Evolutionary conservation across 2,329 filamentous ascomycete genomes (phyloP).

Genomic region (Aureobasidium mangrovei): DNA sequence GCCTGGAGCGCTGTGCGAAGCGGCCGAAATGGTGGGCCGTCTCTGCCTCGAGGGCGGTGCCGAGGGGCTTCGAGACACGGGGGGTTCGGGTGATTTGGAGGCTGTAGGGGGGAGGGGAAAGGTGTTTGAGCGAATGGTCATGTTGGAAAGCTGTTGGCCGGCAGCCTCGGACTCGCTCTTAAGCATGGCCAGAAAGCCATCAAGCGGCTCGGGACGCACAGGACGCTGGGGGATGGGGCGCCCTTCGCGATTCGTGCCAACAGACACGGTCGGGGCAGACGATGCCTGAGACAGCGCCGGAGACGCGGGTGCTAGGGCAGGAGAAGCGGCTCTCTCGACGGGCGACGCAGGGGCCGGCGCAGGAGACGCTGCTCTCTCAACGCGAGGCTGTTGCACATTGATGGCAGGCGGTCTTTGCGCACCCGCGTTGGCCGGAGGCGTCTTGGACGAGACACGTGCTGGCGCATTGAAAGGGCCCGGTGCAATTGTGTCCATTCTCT

Average conservation of each 20-base stretch:
- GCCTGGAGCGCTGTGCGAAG: constrained; percentile 2
- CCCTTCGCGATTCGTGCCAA: constrained; percentile 7
- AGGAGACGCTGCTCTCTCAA: constrained; percentile 3
- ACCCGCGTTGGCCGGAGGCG: not conserved
- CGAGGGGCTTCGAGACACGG: constrained; percentile 9
- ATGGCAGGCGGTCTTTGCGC: not conserved
- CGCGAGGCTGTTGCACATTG: not conserved
- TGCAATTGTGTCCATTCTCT: constrained; percentile 53
- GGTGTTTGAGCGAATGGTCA: constrained; percentile 15
- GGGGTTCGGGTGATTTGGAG: not conserved
- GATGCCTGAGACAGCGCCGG: constrained; percentile 3
- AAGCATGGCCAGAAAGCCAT: constrained; percentile 16
- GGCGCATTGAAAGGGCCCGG: constrained; percentile 52
- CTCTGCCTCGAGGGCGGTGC: constrained; percentile 5
- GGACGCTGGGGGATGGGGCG: constrained; percentile 26
- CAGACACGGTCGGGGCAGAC: not conserved
- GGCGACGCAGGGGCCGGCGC: not conserved
- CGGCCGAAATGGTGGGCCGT: constrained; percentile 10
- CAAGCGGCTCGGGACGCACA: constrained; percentile 22
- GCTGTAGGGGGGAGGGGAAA: constrained; percentile 8
- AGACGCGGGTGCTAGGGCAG: not conserved
- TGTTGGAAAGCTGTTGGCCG: constrained; percentile 2
- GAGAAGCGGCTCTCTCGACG: not conserved
- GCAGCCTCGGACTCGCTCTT: constrained; percentile 13
- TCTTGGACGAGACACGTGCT: not conserved